These are phyloP conservation scores for Argentina anserina DNA, from an alignment of 306 rosid genomes.

Conservation along the genomic window DNA sequence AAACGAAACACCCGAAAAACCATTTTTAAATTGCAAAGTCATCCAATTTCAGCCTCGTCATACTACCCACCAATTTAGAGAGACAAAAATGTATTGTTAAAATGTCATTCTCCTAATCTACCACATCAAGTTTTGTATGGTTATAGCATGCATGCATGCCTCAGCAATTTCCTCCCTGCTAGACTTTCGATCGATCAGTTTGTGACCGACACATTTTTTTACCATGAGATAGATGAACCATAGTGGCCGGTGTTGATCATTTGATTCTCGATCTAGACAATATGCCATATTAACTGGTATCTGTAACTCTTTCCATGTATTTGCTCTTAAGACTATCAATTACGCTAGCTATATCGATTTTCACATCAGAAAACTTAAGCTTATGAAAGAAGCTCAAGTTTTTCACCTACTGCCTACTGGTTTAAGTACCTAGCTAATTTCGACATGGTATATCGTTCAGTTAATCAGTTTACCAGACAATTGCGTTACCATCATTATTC, in stretches of 20 bases:
- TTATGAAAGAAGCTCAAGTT: too few species aligned
- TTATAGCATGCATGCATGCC: background rate
- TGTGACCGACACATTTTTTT: slow-evolving; percentile 45
- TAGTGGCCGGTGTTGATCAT: too few species aligned
- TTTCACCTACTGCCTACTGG: background rate
- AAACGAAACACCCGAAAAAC: slow-evolving; percentile 3
- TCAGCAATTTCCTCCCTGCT: background rate
- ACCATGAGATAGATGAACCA: background rate
- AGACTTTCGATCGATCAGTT: background rate
- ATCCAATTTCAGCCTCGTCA: slow-evolving; percentile 29
- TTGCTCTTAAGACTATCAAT: background rate
- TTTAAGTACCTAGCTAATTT: background rate
- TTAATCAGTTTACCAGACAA: background rate
- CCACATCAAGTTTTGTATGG: slow-evolving; percentile 26
- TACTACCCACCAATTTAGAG: slow-evolving; percentile 52
- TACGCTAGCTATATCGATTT: background rate
- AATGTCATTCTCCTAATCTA: slow-evolving; percentile 47
- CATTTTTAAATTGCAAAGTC: slow-evolving; percentile 19
- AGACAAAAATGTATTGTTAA: slow-evolving; percentile 41
- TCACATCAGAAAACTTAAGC: background rate
- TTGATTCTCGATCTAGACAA: background rate
- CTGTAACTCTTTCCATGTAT: too few species aligned
- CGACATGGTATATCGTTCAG: background rate
- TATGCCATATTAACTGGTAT: background rate
- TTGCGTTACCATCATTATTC: background rate